phyloP scores from a whole-genome alignment of 73 alveolate species.

The Paramecium primaurelia region DNA sequence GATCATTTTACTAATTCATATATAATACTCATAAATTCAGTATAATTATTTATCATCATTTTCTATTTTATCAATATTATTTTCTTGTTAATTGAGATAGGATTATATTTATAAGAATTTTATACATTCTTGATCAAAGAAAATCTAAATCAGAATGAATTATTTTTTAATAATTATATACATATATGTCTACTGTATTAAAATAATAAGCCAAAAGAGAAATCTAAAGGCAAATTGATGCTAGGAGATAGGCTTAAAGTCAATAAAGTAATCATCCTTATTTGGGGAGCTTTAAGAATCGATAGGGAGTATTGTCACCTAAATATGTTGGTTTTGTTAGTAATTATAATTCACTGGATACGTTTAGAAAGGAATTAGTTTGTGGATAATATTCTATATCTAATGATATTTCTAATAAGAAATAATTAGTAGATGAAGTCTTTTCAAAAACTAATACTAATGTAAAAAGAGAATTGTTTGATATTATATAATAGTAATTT shows the following conservation, averaged over 20 bases:
- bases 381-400: not conserved
- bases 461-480: not conserved
- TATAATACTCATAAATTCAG: no score
- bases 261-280: not conserved
- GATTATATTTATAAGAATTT: not conserved
- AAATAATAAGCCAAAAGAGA: not conserved
- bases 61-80: no score
- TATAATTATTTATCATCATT: not conserved
- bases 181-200: not conserved
- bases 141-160: not conserved
- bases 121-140: not conserved
- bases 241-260: not conserved
- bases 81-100: not conserved
- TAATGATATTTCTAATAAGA: not conserved
- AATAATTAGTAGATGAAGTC: not conserved
- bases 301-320: not conserved
- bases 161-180: not conserved
- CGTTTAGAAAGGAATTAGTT: not conserved
- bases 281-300: not conserved
- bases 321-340: not conserved
- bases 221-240: not conserved
- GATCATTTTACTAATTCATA: no score
- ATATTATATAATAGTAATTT: not conserved
- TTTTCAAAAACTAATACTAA: not conserved
- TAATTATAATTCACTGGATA: slow-evolving; percentile 3